A percentile compares a stretch with the other conserved stretches of the same genome.
These are phyloP conservation scores for Cryptococcus hybrid DNA, from an alignment of 1,284 basidiomycete species.

Conservation along the genomic window DNA sequence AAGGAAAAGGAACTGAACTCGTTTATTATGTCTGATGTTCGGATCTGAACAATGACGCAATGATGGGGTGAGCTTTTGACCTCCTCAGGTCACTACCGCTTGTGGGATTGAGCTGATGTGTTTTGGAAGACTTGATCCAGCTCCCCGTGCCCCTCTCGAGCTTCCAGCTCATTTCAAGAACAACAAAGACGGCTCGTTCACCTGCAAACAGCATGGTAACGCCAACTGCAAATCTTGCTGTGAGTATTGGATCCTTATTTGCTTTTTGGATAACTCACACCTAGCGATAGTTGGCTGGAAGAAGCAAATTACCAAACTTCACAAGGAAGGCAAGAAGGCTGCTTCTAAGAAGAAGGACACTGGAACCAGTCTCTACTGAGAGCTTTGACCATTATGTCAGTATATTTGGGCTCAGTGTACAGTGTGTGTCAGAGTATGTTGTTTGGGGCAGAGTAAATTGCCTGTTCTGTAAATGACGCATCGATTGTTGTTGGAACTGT, in stretches of 20 bases:
- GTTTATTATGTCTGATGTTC: neutral
- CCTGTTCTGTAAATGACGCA: too few species aligned
- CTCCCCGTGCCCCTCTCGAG: conserved; percentile 41
- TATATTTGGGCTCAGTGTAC: neutral
- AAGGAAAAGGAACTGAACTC: too few species aligned
- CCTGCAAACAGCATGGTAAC: conserved; percentile 50
- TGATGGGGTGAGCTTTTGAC: conserved; percentile 39
- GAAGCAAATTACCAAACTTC: conserved; percentile 49
- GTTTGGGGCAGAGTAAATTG: too few species aligned
- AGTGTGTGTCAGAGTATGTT: neutral
- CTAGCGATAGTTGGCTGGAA: conserved; percentile 47
- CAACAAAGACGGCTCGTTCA: conserved; percentile 46
- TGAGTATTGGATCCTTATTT: conserved; percentile 23
- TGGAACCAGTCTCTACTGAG: conserved; percentile 32
- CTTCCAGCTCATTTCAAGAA: conserved; percentile 45
- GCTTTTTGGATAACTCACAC: neutral
- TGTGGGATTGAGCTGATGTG: neutral
- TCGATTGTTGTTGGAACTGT: too few species aligned
- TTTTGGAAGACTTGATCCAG: conserved; percentile 34
- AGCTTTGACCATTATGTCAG: neutral
- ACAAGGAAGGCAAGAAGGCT: conserved; percentile 46
- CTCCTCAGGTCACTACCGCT: neutral
- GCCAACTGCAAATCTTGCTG: conserved; percentile 49
- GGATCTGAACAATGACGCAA: conserved; percentile 47
- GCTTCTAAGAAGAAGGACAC: conserved; percentile 35